phyloP scores from a whole-genome alignment of 176 grass and related monocot species.

The Guadua angustifolia region DNA sequence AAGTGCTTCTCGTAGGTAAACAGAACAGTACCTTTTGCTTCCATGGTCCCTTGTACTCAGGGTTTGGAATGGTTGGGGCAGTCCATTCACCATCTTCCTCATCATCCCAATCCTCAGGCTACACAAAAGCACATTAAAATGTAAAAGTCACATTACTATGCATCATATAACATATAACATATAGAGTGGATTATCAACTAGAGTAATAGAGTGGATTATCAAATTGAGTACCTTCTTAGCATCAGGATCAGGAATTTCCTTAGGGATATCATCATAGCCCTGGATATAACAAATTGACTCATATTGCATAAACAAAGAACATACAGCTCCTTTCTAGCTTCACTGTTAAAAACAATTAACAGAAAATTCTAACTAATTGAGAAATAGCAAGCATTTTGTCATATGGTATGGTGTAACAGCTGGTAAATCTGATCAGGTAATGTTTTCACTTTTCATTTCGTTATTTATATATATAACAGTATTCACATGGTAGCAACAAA shows the following conservation, averaged over 20 bases:
- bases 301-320: not conserved
- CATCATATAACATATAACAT: no score
- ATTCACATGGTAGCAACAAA: constrained; percentile 20
- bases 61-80: no score
- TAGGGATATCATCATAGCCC: constrained; percentile 87
- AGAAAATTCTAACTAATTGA: not conserved
- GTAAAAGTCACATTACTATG: no score
- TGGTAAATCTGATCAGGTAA: not conserved
- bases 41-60: no score
- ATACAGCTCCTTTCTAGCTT: not conserved
- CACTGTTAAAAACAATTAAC: not conserved
- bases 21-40: no score
- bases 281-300: constrained; percentile 36
- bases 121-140: no score
- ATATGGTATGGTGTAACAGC: not conserved
- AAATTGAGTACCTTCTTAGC: constrained; percentile 70
- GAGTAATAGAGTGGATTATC: not conserved
- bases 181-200: no score
- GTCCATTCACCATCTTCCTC: no score
- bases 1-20: no score
- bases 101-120: no score
- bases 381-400: not conserved
- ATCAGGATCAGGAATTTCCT: constrained; percentile 82
- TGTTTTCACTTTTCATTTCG: not conserved
- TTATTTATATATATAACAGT: not conserved